Evolutionary conservation across 768 basidiomycete species (phyloP).

Genomic region (Pisolithus sp.): DNA sequence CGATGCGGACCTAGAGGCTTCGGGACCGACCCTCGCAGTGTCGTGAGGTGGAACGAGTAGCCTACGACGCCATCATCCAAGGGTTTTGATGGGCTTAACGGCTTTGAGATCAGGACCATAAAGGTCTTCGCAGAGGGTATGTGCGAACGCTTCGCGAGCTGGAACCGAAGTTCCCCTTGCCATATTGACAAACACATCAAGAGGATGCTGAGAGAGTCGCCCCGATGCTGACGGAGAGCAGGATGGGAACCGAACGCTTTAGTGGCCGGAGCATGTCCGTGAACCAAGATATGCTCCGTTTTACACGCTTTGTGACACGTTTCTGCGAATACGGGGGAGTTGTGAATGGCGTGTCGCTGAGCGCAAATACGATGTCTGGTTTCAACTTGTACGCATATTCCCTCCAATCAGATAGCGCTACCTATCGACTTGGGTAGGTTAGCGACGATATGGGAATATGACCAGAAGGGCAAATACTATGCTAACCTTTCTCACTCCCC

Average conservation of each 20-base stretch:
- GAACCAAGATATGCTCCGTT: conserved; percentile 64
- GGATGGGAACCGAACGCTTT: not conserved
- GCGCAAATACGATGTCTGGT: conserved; percentile 67
- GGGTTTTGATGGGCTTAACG: conserved; percentile 41
- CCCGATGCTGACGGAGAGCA: not conserved
- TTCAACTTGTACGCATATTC: conserved; percentile 43
- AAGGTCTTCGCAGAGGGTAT: conserved; percentile 49
- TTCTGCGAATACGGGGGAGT: conserved; percentile 68
- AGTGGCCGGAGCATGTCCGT: conserved; percentile 40
- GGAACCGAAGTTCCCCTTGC: conserved; percentile 48
- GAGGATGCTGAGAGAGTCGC: conserved; percentile 14
- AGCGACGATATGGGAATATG: not conserved
- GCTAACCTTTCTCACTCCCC: conserved; percentile 67
- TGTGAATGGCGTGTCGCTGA: conserved; percentile 66
- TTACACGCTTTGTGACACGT: conserved; percentile 67
- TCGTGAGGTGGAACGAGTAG: conserved; percentile 64
- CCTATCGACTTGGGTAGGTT: conserved; percentile 30
- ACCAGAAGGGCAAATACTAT: conserved; percentile 1
- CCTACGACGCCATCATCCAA: conserved; percentile 68
- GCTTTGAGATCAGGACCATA: conserved; percentile 49
- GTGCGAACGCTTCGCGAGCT: conserved; percentile 62
- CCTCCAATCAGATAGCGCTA: conserved; percentile 51
- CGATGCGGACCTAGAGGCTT: conserved; percentile 12
- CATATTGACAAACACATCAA: conserved; percentile 62
- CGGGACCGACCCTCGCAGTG: conserved; percentile 29